phyloP scores from a whole-genome alignment of 73 alveolate genomes.

The Paramecium pentaurelia region DNA sequence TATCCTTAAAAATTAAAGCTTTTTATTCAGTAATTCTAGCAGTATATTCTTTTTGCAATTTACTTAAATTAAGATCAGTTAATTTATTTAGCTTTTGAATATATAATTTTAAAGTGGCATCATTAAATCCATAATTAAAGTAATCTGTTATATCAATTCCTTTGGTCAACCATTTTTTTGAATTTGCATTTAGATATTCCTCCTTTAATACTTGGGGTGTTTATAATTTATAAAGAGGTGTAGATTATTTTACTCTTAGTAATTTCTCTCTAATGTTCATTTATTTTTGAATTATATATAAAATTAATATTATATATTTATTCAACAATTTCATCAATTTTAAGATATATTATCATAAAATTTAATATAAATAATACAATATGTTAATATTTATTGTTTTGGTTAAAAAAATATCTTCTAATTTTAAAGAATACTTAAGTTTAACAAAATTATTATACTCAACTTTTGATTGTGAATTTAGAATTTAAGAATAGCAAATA shows the following conservation, averaged over 20 bases:
- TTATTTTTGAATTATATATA: neutral
- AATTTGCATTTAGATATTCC: neutral
- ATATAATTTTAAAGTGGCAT: slow-evolving; percentile 8
- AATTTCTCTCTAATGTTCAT: slow-evolving; percentile 12
- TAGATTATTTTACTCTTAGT: neutral
- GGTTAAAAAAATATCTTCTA: too few relatives aligned
- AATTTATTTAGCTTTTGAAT: neutral
- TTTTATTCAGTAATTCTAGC: neutral
- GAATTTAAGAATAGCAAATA: too few relatives aligned
- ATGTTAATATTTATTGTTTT: too few relatives aligned
- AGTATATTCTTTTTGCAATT: neutral
- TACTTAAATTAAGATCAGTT: slow-evolving; percentile 2
- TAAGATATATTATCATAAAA: too few relatives aligned
- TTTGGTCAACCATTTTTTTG: slow-evolving; percentile 7
- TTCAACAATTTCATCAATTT: too few relatives aligned
- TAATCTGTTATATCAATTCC: slow-evolving; percentile 44
- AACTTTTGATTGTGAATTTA: too few relatives aligned
- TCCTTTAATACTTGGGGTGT: neutral
- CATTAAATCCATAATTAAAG: slow-evolving; percentile 47
- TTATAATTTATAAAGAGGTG: slow-evolving; percentile 1
- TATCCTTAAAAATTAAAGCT: neutral
- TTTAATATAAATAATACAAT: too few relatives aligned
- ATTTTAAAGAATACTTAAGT: too few relatives aligned
- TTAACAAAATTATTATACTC: too few relatives aligned
- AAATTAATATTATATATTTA: neutral